Evolutionary conservation across 805 yeast genomes (phyloP).

Genomic region (Kuraishia floccosa): DNA sequence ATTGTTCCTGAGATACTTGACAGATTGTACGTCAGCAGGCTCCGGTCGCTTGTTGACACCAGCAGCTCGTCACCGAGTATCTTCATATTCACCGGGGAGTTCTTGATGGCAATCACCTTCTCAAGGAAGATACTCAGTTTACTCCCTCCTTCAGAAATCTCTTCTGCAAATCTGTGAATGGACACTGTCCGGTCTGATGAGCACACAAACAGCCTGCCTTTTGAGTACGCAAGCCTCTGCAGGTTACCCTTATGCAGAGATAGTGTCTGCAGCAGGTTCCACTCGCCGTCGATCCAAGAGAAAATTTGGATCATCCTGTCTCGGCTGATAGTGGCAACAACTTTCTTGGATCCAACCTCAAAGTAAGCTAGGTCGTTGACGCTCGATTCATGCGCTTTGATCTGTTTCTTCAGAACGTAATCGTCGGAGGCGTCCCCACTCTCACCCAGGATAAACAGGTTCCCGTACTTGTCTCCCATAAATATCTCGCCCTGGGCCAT

Average conservation of each 20-base stretch:
- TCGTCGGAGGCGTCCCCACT: slow-evolving; percentile 7
- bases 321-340: slow-evolving; percentile 38
- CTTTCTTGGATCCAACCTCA: slow-evolving; percentile 12
- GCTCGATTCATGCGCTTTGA: slow-evolving; percentile 42
- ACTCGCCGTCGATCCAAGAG: slow-evolving; percentile 14
- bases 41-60: slow-evolving; percentile 42
- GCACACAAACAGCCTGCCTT: slow-evolving; percentile 30
- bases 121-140: slow-evolving; percentile 17
- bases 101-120: slow-evolving; percentile 37
- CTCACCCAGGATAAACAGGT: slow-evolving; percentile 15
- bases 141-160: slow-evolving; percentile 11
- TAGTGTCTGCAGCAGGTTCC: slow-evolving; percentile 52
- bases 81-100: slow-evolving; percentile 34
- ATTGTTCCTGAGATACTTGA: too few species aligned
- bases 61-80: slow-evolving; percentile 27
- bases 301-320: slow-evolving; percentile 57
- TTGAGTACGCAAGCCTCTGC: slow-evolving; percentile 19
- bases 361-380: slow-evolving; percentile 33
- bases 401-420: too few species aligned
- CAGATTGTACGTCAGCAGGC: slow-evolving; percentile 26
- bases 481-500: slow-evolving; percentile 16
- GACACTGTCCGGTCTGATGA: slow-evolving; percentile 55
- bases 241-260: slow-evolving; percentile 47
- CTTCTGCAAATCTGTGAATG: slow-evolving; percentile 27
- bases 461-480: slow-evolving; percentile 40